Base-by-base conservation (phyloP, 192 early-diverging fungal genomes). In the Dimargaris cristalligena region DNA sequence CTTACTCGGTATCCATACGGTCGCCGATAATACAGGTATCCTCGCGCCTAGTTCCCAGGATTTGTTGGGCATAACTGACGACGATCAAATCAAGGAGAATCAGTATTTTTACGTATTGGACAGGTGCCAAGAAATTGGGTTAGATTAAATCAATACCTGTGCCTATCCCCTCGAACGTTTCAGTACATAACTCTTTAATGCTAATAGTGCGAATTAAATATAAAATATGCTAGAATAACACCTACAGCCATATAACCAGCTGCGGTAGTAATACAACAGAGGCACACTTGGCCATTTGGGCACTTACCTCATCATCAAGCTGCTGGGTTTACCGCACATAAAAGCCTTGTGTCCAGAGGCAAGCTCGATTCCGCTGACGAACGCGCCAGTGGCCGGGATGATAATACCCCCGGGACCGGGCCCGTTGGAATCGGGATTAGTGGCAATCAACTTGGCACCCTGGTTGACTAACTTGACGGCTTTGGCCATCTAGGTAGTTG, bases 1-100 rank as follows among this genome's bases (percentile, higher is more conserved):
- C 73, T 67, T 72, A 65, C 60, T 82, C 80, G 51, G 80, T 82
- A 63, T 82, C 78, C 76, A 82, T 78, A 48, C 80, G 75, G 60
- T 82, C 80, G 55, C 80, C 80, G 64, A 82, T 73, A 32, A 82
- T 80, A 62, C 78, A 80, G 22, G 76, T 80, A 32, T 80, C 78
- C 32, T 73, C 64, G 60, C 79, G 75, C 58, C 47, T 61, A 23
- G 72, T 61, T 28, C 76, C 76, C 29, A 82, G 64, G 13, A 75
- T 74, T 44, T 48, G 60, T 54, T 78, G 77, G 16, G 80, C 80
- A 58, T 73, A 80, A 26, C 47, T 48, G 23, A n/a, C 4, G 4
- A n/a, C 13, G 9, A 22, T 6, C 20, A 48, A 4, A n/a, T 48
- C 58, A 25, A 22, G 25, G 25, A 10, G 49, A 54, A 55, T 62